A percentile compares a stretch with the other conserved stretches of the same genome.
phyloP scores from a whole-genome alignment of 306 rosid genomes.

The Cucurbita maxima region DNA sequence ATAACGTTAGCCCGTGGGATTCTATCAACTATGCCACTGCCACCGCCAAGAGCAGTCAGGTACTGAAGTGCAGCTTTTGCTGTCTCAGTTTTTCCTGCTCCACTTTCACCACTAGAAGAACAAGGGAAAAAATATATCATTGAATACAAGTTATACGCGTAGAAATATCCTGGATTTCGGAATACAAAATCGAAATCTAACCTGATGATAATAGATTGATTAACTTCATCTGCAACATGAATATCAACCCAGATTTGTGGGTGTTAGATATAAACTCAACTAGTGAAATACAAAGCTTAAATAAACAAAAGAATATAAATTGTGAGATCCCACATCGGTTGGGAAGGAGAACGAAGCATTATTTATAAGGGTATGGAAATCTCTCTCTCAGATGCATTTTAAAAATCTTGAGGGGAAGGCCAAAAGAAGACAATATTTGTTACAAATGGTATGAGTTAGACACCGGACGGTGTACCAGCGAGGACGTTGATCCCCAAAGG shows the following conservation, averaged over 20 bases:
- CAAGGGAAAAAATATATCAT: not conserved
- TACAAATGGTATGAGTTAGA: too few relatives aligned
- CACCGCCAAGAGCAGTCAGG: conserved; percentile 67
- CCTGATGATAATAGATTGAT: conserved; percentile 93
- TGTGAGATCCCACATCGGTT: too few relatives aligned
- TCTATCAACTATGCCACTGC: conserved; percentile 49
- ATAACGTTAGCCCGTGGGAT: conserved; percentile 56
- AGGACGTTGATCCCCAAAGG: too few relatives aligned
- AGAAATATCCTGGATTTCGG: not conserved
- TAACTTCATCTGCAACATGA: conserved; percentile 59
- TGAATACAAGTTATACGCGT: not conserved
- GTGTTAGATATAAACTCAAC: conserved; percentile 9
- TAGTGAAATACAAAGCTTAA: not conserved
- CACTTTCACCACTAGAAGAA: conserved; percentile 84
- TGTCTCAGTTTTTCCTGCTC: conserved; percentile 92
- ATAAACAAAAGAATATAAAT: not conserved
- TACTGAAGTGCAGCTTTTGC: conserved; percentile 82
- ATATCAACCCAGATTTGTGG: conserved; percentile 15
- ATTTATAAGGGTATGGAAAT: too few relatives aligned
- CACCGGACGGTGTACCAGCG: too few relatives aligned
- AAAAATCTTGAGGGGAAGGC: too few relatives aligned
- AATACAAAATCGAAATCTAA: conserved; percentile 17
- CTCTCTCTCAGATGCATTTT: too few relatives aligned
- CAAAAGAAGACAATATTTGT: too few relatives aligned
- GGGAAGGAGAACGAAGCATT: too few relatives aligned